Base-by-base conservation (phyloP, 148 eudicot genomes). In the Amaranthus palmeri region DNA sequence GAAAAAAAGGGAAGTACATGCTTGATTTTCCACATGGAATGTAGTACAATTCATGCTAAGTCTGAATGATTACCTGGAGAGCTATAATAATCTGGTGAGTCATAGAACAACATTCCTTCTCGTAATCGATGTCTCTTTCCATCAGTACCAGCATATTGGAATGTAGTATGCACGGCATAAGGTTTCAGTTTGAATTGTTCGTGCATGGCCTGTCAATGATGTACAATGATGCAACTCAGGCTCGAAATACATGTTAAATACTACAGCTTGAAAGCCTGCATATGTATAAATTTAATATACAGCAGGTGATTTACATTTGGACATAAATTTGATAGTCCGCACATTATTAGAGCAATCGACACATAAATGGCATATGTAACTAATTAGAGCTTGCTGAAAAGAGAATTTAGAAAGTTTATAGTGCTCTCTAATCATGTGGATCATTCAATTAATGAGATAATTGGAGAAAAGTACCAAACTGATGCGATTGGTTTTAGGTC, bases 121-220 rank as follows among this genome's bases (percentile, higher is more conserved):
- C 98, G 87, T 78, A 95, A 76, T 44, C 98, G 86, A 77, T 95
- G 93, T 9, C 98, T 89, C 82, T 95, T 95, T 82, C 98, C 98
- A 65, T 83, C 91, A 66, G 97, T 95, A 69, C 98, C 98, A 48
- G 89, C 93, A 79, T 81, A 95, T 73, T 95, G 98, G 83, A 85
- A 95, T 70, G 98, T 95, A 67, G 98, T 89, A 72, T 95, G 98
- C 67, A 91, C 89, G 42, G 96, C 98, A 89, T 93, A 93, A 4
- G 98, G 96, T 74, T 86, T 88, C 75, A 95, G 62, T 80, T 93
- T 89, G 57, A 93, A 87, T 80, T 89, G 98, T 75, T 88, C 87
- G 84, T 84, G 78, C 84, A 89, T 85, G 76, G 82, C 88, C 97
- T 93, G 83, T 54, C 76, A 84, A 69, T 61, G 61, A 76, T 75